A percentile compares a stretch with the other conserved stretches of the same genome.
Conservation (phyloP, 257 asterid genomes). For the Capsicum chinense region DNA sequence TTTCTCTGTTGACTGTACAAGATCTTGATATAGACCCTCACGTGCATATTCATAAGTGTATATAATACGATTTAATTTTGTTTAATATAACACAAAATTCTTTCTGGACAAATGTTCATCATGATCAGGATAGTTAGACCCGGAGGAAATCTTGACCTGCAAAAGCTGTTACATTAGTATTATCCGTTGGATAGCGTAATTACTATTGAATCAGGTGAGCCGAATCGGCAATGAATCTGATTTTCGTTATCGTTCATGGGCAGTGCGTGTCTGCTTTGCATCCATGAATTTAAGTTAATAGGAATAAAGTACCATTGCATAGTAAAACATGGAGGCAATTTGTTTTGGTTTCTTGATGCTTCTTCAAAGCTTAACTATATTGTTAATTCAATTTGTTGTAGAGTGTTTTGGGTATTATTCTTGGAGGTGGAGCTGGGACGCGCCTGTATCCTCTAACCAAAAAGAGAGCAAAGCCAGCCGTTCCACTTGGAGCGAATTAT, state of each 20-base stretch:
- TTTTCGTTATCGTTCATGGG: not conserved
- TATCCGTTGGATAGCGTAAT: not conserved
- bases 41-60: not conserved
- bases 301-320: too few species aligned
- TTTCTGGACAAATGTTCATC: not conserved
- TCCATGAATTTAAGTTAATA: too few species aligned
- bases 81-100: not conserved
- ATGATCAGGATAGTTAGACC: not conserved
- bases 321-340: too few species aligned
- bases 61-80: not conserved
- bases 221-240: not conserved
- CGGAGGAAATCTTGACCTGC: not conserved
- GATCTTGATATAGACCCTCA: slow-evolving; percentile 22
- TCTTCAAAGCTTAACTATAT: not conserved
- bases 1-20: not conserved
- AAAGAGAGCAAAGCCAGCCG: slow-evolving; percentile 97
- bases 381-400: slow-evolving; percentile 34
- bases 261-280: not conserved
- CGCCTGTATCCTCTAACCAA: slow-evolving; percentile 91
- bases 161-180: not conserved
- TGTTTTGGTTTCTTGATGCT: not conserved
- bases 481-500: slow-evolving; percentile 95
- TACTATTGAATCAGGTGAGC: not conserved
- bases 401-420: slow-evolving; percentile 95
- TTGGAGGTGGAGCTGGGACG: slow-evolving; percentile 98